phyloP scores from a whole-genome alignment of 345 rosid genomes.

The Salix udensis region DNA sequence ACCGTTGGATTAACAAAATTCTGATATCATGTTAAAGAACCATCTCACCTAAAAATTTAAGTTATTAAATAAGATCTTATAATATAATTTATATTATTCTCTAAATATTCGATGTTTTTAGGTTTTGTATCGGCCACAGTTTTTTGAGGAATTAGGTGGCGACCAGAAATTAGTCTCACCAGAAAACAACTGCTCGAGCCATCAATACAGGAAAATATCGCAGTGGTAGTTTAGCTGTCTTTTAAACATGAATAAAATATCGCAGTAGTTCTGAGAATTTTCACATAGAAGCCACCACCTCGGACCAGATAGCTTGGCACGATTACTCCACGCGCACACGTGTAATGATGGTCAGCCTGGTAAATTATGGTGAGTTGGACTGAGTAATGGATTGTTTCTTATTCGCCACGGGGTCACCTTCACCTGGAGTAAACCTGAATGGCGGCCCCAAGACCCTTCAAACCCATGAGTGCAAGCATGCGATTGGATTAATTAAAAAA shows the following conservation, averaged over 20 bases:
- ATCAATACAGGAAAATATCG: neutral
- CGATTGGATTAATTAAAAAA: neutral
- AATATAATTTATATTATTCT: no score
- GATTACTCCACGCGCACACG: slow-evolving; percentile 1
- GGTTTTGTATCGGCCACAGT: neutral
- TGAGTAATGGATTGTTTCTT: neutral
- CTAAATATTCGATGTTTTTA: neutral
- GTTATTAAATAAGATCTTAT: accelerated
- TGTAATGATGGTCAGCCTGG: neutral
- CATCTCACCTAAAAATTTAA: no score
- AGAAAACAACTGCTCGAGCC: neutral
- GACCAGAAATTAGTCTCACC: neutral
- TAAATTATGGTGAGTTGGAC: neutral
- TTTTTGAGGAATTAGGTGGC: neutral
- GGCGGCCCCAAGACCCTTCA: slow-evolving; percentile 1
- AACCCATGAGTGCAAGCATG: neutral
- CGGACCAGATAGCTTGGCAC: slow-evolving; percentile 16
- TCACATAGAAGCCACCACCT: slow-evolving; percentile 23
- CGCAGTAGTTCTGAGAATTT: slow-evolving; percentile 6
- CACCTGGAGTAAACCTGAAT: neutral
- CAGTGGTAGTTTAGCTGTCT: neutral
- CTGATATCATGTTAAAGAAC: no score
- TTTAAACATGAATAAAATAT: neutral
- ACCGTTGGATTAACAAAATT: no score
- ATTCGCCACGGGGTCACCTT: neutral